Percentiles rank a stretch among this genome's conserved stretches.
phyloP scores from a whole-genome alignment of 129 eudicot genomes.

The Centrapalus pauciflorus region DNA sequence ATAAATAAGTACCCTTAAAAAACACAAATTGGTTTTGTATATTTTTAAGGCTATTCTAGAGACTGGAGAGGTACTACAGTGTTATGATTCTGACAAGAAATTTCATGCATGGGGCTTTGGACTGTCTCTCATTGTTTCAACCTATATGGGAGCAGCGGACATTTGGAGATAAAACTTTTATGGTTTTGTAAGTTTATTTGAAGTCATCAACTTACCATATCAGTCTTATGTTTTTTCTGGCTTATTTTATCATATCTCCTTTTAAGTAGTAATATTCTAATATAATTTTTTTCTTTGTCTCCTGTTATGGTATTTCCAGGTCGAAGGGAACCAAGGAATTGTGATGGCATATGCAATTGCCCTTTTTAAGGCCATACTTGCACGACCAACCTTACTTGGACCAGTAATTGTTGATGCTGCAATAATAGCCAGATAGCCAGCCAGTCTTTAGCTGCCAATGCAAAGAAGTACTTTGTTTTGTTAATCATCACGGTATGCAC shows the following conservation, averaged over 20 bases:
- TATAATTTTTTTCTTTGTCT: not conserved
- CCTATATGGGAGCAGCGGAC: conserved; percentile 84
- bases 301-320: conserved; percentile 36
- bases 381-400: conserved; percentile 96
- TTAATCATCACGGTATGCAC: conserved; percentile 79
- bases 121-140: conserved; percentile 94
- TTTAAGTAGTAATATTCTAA: not conserved
- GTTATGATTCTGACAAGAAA: conserved; percentile 80
- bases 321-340: conserved; percentile 91
- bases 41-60: conserved; percentile 80
- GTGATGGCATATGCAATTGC: conserved; percentile 81
- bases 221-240: not conserved
- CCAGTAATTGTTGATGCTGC: conserved; percentile 77
- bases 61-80: conserved; percentile 90
- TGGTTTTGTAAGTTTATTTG: not conserved
- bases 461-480: conserved; percentile 75
- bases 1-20: not conserved
- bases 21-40: conserved; percentile 8
- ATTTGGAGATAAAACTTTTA: conserved; percentile 63
- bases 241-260: not conserved
- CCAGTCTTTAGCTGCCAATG: conserved; percentile 59
- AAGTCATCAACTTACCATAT: not conserved
- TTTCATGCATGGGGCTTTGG: conserved; percentile 99
- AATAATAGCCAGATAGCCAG: conserved; percentile 63
- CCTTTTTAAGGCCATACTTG: conserved; percentile 80